Evolutionary conservation across 2,329 filamentous ascomycete species (phyloP).

Genomic region (Xylaria arbuscula): DNA sequence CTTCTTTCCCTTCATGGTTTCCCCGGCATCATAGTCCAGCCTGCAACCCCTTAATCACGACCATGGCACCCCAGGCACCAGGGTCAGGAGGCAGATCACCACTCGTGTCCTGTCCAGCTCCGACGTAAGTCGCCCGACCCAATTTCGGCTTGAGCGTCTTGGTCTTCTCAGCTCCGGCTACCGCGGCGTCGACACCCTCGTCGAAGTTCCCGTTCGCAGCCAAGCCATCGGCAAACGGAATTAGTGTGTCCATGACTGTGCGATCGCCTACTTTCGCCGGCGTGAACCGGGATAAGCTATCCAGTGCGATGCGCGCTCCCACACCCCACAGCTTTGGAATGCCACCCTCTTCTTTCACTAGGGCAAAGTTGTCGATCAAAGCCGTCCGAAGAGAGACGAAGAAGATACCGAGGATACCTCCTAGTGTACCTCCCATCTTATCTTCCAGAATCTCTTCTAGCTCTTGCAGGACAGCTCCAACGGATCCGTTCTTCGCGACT

Average conservation of each 20-base stretch:
- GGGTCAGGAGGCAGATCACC: constrained; percentile 72
- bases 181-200: constrained; percentile 67
- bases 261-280: constrained; percentile 66
- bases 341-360: constrained; percentile 47
- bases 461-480: constrained; percentile 59
- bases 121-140: constrained; percentile 76
- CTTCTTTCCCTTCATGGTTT: not conserved
- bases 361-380: constrained; percentile 53
- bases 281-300: constrained; percentile 63
- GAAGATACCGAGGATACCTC: constrained; percentile 55
- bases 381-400: constrained; percentile 57
- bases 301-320: constrained; percentile 57
- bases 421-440: constrained; percentile 60
- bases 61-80: constrained; percentile 76
- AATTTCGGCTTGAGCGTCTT: constrained; percentile 73
- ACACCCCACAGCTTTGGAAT: constrained; percentile 57
- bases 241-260: constrained; percentile 67
- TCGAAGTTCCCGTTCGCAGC: constrained; percentile 59
- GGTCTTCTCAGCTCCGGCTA: constrained; percentile 70
- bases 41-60: constrained; percentile 58
- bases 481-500: constrained; percentile 57
- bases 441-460: constrained; percentile 66
- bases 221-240: constrained; percentile 64
- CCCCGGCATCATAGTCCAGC: constrained; percentile 36
- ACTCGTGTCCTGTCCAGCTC: constrained; percentile 62